Evolutionary conservation across 257 asterid species (phyloP), one percentile per base, ranked within the genome.

Genomic region (Buddleja alternifolia): DNA sequence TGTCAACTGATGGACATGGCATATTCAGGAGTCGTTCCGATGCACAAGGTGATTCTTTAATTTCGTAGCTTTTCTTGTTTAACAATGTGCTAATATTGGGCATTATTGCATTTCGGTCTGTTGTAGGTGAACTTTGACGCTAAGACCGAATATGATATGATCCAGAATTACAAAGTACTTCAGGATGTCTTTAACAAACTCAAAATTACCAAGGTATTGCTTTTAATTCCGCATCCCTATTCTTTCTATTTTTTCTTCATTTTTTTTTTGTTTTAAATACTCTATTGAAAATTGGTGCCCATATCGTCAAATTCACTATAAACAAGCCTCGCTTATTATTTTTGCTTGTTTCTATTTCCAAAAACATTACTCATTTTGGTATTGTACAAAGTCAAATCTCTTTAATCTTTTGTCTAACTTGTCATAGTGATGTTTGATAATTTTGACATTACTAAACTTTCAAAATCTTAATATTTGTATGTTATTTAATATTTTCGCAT

Each of bases 1-100:
- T 88, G 96, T 63, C 96, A 88, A 81, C 70, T 88, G 87, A 84
- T 88, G 81, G 93, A 88, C 79, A 81, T 83, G 91, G 83, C 83
- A 58, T 73, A 84, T 78, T 85, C 93, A 15, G 96, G 96, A 52
- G 79, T 83, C 58, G 96, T 88, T 74, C 96, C 93, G 4, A 84
- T 88, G 86, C 96, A 88, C 77, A 88, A 88, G 88, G 92, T 87
- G 63, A 9, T n/a, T 32, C 11, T 23, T 63, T 64, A 9, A 17
- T 36, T 4, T 47, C n/a, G 11, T 15, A 34, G 42, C 6, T 57
- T 45, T 20, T 15, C 5, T 69, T 48, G 32, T 1, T 23, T 37
- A 7, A 51, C 50, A 39, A 39, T 24, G 10, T n/a, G 14, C 47
- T 41, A 29, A 25, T 63, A 46, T 47, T 39, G 50, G 42, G n/a